These are phyloP conservation scores for Trichophyton rubrum DNA, from an alignment of 2,329 filamentous ascomycete genomes.

Conservation along the genomic window DNA sequence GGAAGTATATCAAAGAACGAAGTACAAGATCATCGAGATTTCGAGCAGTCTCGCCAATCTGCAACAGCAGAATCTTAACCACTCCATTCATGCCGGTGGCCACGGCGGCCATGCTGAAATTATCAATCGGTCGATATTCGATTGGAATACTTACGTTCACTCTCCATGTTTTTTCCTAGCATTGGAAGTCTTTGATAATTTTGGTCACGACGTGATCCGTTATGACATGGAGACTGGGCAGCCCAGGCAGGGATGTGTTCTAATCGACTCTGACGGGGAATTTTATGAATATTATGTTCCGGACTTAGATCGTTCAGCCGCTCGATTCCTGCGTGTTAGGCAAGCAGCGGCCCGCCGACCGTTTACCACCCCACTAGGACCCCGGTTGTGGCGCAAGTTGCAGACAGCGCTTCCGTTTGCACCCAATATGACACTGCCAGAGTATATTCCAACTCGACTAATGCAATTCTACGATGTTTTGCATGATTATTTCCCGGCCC, in stretches of 20 bases:
- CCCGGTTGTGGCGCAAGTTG: constrained; percentile 47
- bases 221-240: constrained; percentile 73
- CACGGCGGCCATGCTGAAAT: constrained; percentile 84
- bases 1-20: constrained; percentile 84
- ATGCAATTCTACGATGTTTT: constrained; percentile 97
- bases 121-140: constrained; percentile 87
- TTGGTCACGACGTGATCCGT: constrained; percentile 84
- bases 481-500: constrained; percentile 74
- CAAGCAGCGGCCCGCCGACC: constrained; percentile 50
- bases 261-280: constrained; percentile 74
- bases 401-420: constrained; percentile 55
- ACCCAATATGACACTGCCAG: constrained; percentile 64
- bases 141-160: constrained; percentile 79
- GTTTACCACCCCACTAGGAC: constrained; percentile 33
- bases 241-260: constrained; percentile 75
- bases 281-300: constrained; percentile 90
- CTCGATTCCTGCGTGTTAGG: constrained; percentile 72
- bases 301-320: constrained; percentile 66
- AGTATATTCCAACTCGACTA: constrained; percentile 87
- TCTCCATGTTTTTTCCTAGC: constrained; percentile 95
- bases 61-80: constrained; percentile 58
- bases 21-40: constrained; percentile 94
- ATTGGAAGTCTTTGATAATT: constrained; percentile 98
- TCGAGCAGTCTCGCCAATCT: constrained; percentile 65
- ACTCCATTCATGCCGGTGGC: constrained; percentile 55